Percentiles rank a stretch among this genome's conserved stretches.
These are phyloP conservation scores for Trichoderma atrobrunneum DNA, from an alignment of 2,329 filamentous ascomycete species.

Conservation along the genomic window DNA sequence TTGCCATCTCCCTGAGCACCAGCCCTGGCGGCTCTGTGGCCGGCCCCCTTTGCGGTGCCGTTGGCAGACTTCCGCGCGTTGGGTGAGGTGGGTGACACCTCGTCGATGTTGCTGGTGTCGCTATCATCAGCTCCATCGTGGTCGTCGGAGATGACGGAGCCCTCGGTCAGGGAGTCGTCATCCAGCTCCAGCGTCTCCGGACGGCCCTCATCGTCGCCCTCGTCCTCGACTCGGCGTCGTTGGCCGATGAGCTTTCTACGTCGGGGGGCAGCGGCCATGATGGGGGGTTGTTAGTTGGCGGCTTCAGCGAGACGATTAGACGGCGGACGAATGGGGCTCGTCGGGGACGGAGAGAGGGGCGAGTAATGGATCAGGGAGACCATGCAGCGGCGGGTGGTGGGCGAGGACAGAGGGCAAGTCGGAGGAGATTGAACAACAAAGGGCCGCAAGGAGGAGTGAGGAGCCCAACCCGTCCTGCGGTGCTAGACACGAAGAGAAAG, in stretches of 20 bases:
- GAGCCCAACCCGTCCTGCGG: constrained; percentile 26
- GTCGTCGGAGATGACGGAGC: constrained; percentile 61
- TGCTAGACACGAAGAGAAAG: constrained; percentile 24
- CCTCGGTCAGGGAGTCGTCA: constrained; percentile 65
- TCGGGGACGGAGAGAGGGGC: constrained; percentile 28
- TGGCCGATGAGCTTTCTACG: constrained; percentile 66
- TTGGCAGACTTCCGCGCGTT: constrained; percentile 42
- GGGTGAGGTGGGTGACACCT: constrained; percentile 50
- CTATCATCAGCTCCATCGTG: constrained; percentile 58
- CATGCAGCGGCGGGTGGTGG: constrained; percentile 29
- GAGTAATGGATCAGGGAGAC: constrained; percentile 27
- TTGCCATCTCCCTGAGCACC: constrained; percentile 34
- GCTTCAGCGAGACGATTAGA: constrained; percentile 27
- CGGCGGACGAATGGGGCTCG: constrained; percentile 31
- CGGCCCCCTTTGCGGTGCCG: constrained; percentile 38
- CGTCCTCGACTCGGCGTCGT: constrained; percentile 66
- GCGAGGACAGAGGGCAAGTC: constrained; percentile 5
- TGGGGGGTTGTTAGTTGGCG: constrained; percentile 25
- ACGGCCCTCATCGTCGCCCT: constrained; percentile 65
- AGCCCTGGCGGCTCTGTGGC: constrained; percentile 34
- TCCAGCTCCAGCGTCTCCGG: constrained; percentile 56
- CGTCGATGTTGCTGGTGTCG: constrained; percentile 62
- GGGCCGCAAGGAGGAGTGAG: constrained; percentile 10
- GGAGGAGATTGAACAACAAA: constrained; percentile 11
- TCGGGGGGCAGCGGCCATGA: constrained; percentile 45